Percentiles rank a stretch among this genome's conserved stretches.
These are phyloP conservation scores for Diaporthe sp. DNA, from an alignment of 2,329 filamentous ascomycete genomes.

Conservation along the genomic window DNA sequence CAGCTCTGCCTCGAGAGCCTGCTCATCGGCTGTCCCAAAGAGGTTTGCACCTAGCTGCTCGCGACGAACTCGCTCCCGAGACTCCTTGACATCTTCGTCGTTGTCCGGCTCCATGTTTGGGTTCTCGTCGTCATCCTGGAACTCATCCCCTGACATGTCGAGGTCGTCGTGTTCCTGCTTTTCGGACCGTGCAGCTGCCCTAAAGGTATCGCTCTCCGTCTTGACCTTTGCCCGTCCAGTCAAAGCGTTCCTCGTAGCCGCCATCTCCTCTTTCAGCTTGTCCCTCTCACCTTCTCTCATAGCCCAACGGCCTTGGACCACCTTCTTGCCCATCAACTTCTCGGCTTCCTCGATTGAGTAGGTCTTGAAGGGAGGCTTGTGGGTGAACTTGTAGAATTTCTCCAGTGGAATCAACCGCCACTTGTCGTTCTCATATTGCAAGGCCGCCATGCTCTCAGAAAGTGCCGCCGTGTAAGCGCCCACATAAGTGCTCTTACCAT, in stretches of 20 bases:
- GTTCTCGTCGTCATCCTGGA: conserved; percentile 90
- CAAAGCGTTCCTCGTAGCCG: conserved; percentile 68
- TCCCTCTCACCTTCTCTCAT: conserved; percentile 76
- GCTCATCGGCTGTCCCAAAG: conserved; percentile 79
- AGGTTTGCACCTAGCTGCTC: conserved; percentile 91
- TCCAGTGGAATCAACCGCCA: conserved; percentile 93
- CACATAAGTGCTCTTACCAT: conserved; percentile 94
- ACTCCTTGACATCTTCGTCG: conserved; percentile 83
- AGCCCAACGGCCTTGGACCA: conserved; percentile 84
- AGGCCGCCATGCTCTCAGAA: conserved; percentile 86
- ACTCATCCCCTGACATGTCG: conserved; percentile 78
- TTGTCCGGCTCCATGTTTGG: conserved; percentile 81
- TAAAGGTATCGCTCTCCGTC: conserved; percentile 76
- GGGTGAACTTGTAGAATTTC: conserved; percentile 92
- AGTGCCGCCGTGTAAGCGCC: conserved; percentile 91
- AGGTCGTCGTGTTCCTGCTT: conserved; percentile 79
- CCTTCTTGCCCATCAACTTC: conserved; percentile 83
- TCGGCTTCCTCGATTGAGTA: conserved; percentile 89
- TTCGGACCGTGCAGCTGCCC: conserved; percentile 72
- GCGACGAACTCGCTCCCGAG: conserved; percentile 79
- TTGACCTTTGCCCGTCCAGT: conserved; percentile 73
- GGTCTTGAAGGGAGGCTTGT: conserved; percentile 83
- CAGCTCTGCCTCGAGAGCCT: conserved; percentile 80
- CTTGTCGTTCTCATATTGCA: conserved; percentile 76
- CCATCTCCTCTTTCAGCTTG: conserved; percentile 71